phyloP scores from a whole-genome alignment of 2,329 filamentous ascomycete genomes.

The Fonsecaea pugnacius region DNA sequence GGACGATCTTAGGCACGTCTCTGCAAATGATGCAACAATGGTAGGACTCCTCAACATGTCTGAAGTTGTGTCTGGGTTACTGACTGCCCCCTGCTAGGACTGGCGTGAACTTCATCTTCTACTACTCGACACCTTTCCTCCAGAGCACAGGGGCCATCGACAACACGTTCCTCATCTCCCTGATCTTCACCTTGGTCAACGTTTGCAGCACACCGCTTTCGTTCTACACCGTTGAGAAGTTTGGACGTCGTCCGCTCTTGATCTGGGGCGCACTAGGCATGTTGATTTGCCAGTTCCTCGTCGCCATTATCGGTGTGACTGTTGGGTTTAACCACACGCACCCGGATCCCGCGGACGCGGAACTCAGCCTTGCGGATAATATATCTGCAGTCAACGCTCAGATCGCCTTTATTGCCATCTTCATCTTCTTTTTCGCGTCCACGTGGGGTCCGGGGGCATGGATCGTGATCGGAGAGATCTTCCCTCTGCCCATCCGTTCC shows the following conservation, averaged over 20 bases:
- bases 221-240: conserved; percentile 81
- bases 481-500: conserved; percentile 84
- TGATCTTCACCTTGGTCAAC: conserved; percentile 88
- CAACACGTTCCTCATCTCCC: conserved; percentile 79
- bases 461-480: conserved; percentile 84
- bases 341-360: conserved; percentile 68
- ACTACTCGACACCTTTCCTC: conserved; percentile 82
- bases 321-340: conserved; percentile 35
- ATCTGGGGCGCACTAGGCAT: conserved; percentile 79
- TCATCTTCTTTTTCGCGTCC: conserved; percentile 89
- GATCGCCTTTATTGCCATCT: conserved; percentile 88
- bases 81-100: conserved; percentile 50
- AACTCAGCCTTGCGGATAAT: conserved; percentile 62
- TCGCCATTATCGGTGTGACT: conserved; percentile 66
- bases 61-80: not conserved
- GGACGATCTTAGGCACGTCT: conserved; percentile 71
- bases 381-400: conserved; percentile 60
- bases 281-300: conserved; percentile 81
- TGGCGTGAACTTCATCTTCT: conserved; percentile 92
- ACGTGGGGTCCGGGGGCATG: conserved; percentile 80
- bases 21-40: conserved; percentile 80
- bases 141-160: conserved; percentile 73
- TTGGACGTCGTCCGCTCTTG: conserved; percentile 79
- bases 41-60: not conserved
- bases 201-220: conserved; percentile 82